Evolutionary conservation across 208 protist genomes (phyloP).

Genomic region (Acanthamoeba royreba): DNA sequence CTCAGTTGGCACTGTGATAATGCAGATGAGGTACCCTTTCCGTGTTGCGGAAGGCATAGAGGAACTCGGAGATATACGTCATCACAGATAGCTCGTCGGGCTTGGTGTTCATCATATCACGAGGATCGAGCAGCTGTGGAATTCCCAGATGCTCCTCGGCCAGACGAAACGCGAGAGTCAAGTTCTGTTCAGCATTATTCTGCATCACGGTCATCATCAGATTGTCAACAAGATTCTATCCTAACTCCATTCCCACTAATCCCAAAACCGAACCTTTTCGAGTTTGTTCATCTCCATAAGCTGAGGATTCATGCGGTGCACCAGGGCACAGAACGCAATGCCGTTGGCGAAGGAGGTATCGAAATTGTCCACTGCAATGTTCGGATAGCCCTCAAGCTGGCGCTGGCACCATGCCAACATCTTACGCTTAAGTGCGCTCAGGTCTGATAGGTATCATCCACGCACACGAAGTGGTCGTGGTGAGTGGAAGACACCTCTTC

Average conservation of each 20-base stretch:
- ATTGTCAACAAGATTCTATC: not conserved
- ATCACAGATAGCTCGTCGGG: slow-evolving; percentile 80
- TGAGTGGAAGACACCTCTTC: not conserved
- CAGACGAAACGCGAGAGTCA: slow-evolving; percentile 78
- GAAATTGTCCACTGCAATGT: slow-evolving; percentile 77
- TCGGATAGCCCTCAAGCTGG: slow-evolving; percentile 71
- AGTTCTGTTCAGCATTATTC: slow-evolving; percentile 58
- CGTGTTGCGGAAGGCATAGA: slow-evolving; percentile 36
- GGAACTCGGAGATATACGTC: slow-evolving; percentile 78
- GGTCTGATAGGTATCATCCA: no score
- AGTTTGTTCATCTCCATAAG: not conserved
- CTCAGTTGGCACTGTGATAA: not conserved
- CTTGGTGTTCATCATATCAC: slow-evolving; percentile 68
- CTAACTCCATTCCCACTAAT: no score
- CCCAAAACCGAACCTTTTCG: not conserved
- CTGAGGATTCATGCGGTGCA: slow-evolving; percentile 45
- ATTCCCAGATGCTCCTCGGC: slow-evolving; percentile 76
- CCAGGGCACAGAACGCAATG: slow-evolving; percentile 69
- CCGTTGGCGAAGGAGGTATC: slow-evolving; percentile 63
- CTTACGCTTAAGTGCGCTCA: slow-evolving; percentile 61
- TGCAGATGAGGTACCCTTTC: not conserved
- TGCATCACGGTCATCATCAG: not conserved
- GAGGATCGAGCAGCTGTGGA: slow-evolving; percentile 74
- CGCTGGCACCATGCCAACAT: slow-evolving; percentile 71
- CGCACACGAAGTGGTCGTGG: not conserved